A percentile compares a stretch with the other conserved stretches of the same genome.
Evolutionary conservation across 306 rosid genomes (phyloP).

Genomic region (Rubus idaeus): DNA sequence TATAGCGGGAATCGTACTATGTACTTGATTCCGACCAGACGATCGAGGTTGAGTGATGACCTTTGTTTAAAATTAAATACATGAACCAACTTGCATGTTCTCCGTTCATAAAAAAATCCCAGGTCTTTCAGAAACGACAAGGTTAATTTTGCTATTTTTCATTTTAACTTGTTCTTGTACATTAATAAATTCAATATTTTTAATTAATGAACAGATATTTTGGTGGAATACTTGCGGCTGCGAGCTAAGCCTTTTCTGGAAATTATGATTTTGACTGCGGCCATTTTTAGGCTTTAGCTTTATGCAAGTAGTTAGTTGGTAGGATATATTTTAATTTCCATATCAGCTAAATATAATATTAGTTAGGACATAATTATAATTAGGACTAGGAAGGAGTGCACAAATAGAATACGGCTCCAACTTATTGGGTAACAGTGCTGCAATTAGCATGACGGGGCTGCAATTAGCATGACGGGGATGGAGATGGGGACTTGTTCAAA

Average conservation of each 20-base stretch:
- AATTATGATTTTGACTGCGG: too few species aligned
- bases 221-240: neutral
- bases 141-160: too few species aligned
- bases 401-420: neutral
- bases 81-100: neutral
- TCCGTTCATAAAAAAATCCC: too few species aligned
- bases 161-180: neutral
- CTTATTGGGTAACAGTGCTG: neutral
- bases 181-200: neutral
- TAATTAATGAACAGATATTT: neutral
- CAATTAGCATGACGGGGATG: neutral
- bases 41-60: neutral
- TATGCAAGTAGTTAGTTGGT: neutral
- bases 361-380: neutral
- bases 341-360: neutral
- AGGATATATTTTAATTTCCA: too few species aligned
- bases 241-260: neutral
- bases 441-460: neutral
- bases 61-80: neutral
- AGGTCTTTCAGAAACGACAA: too few species aligned
- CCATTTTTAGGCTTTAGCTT: neutral
- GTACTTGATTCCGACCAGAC: neutral
- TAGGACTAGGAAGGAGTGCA: too few species aligned
- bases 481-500: neutral
- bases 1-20: neutral